A percentile compares a stretch with the other conserved stretches of the same genome.
Evolutionary conservation across 108 stramenopile species (phyloP).

Genomic region (Conticribra weissflogii): DNA sequence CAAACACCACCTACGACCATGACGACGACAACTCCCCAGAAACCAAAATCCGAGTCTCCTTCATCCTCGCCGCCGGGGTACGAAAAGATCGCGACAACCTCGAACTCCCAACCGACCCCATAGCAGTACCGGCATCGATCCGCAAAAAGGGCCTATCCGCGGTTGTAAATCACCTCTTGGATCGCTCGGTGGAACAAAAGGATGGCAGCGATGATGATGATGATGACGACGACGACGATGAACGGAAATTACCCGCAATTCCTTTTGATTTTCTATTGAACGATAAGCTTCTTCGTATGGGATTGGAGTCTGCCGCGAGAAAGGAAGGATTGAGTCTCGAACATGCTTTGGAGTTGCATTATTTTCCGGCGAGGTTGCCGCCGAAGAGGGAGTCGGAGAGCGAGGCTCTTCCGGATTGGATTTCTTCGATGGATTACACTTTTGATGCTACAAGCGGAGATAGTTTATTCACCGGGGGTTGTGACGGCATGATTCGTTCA

Average conservation of each 20-base stretch:
- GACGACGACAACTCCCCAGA: slow-evolving; percentile 11
- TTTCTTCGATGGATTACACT: slow-evolving; percentile 52
- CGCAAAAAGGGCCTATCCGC: slow-evolving; percentile 81
- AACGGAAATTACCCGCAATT: slow-evolving; percentile 51
- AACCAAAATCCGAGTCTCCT: slow-evolving; percentile 36
- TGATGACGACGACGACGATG: slow-evolving; percentile 46
- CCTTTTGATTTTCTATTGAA: slow-evolving; percentile 85
- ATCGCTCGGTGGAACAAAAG: slow-evolving; percentile 45
- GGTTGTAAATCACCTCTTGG: slow-evolving; percentile 63
- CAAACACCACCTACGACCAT: background rate
- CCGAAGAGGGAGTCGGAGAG: slow-evolving; percentile 66
- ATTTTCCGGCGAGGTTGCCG: slow-evolving; percentile 69
- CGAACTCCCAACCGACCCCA: slow-evolving; percentile 72
- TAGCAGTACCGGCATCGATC: slow-evolving; percentile 77
- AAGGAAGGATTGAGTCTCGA: slow-evolving; percentile 72
- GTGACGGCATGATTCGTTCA: slow-evolving; percentile 73
- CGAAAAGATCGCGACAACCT: slow-evolving; percentile 30
- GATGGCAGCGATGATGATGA: slow-evolving; percentile 35
- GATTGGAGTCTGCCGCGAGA: slow-evolving; percentile 73
- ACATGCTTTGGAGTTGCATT: slow-evolving; percentile 66
- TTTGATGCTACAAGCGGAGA: background rate
- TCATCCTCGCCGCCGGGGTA: slow-evolving; percentile 31
- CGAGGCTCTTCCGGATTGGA: slow-evolving; percentile 83
- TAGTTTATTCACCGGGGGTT: slow-evolving; percentile 48
- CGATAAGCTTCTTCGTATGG: slow-evolving; percentile 68